phyloP scores from a whole-genome alignment of 2,329 filamentous ascomycete species.

The Aspergillus spinulosporus region DNA sequence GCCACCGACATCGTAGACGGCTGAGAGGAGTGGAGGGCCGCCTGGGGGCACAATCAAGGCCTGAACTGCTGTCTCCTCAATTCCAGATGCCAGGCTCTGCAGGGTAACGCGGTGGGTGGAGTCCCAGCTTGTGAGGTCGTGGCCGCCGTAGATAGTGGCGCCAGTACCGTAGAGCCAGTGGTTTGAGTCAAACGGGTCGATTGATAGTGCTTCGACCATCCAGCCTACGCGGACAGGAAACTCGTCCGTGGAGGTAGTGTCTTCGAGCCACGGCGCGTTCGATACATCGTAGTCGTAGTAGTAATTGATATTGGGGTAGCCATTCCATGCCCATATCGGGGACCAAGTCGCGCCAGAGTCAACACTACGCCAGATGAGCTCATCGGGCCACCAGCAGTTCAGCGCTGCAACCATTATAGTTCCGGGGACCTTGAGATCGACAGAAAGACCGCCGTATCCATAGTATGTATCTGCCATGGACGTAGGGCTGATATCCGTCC shows the following conservation, averaged over 20 bases:
- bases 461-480: constrained; percentile 51
- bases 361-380: constrained; percentile 56
- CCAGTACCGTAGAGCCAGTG: constrained; percentile 65
- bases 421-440: constrained; percentile 57
- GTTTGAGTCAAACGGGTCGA: constrained; percentile 59
- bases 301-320: constrained; percentile 47
- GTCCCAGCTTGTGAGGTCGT: constrained; percentile 59
- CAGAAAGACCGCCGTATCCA: constrained; percentile 58
- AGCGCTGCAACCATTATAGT: constrained; percentile 59
- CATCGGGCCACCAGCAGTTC: constrained; percentile 63
- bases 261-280: constrained; percentile 57
- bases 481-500: constrained; percentile 60
- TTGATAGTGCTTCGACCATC: constrained; percentile 62
- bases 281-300: constrained; percentile 51
- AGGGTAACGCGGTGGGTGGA: constrained; percentile 52
- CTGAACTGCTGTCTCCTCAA: constrained; percentile 56
- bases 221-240: constrained; percentile 49
- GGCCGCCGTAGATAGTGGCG: constrained; percentile 55
- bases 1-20: constrained; percentile 54
- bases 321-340: constrained; percentile 54
- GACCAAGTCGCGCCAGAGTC: constrained; percentile 59
- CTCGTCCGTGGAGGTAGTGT: constrained; percentile 44
- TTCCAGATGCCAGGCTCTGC: constrained; percentile 54
- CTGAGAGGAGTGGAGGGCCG: constrained; percentile 51
- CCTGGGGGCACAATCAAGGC: constrained; percentile 53